These are phyloP conservation scores for Ceratorhiza oryzae-sativae DNA, from an alignment of 1,284 basidiomycete genomes.

Conservation along the genomic window DNA sequence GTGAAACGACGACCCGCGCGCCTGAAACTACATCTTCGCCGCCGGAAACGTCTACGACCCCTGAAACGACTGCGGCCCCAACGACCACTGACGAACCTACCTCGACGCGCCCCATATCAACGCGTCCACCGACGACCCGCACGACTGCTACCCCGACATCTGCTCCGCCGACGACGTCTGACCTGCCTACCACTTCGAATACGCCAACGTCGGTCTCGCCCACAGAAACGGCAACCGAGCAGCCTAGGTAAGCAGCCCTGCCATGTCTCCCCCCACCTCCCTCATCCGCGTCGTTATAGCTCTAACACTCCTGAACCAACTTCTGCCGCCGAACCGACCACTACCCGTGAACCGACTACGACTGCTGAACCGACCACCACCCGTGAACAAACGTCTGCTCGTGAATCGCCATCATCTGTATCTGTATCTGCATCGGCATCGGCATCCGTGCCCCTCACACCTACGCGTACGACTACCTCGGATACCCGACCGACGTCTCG, in stretches of 20 bases:
- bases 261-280: neutral
- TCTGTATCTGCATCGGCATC: constrained; percentile 5
- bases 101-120: constrained; percentile 30
- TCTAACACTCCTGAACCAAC: constrained; percentile 19
- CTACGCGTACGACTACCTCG: neutral
- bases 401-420: neutral
- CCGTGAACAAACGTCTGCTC: neutral
- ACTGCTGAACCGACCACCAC: neutral
- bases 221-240: neutral
- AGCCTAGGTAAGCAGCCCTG: constrained; percentile 7
- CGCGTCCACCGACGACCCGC: constrained; percentile 1
- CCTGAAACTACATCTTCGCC: constrained; percentile 37
- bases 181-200: constrained; percentile 1
- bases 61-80: constrained; percentile 37
- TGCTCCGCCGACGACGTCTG: neutral
- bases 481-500: constrained; percentile 8
- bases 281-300: neutral
- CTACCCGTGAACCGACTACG: neutral
- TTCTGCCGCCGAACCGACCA: neutral
- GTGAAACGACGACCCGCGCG: constrained; percentile 7
- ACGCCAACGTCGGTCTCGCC: neutral
- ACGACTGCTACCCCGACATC: constrained; percentile 20
- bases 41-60: constrained; percentile 9
- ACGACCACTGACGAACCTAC: constrained; percentile 42
- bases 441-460: neutral